These are phyloP conservation scores for Ilex asprella DNA, from an alignment of 257 asterid genomes.

Conservation along the genomic window DNA sequence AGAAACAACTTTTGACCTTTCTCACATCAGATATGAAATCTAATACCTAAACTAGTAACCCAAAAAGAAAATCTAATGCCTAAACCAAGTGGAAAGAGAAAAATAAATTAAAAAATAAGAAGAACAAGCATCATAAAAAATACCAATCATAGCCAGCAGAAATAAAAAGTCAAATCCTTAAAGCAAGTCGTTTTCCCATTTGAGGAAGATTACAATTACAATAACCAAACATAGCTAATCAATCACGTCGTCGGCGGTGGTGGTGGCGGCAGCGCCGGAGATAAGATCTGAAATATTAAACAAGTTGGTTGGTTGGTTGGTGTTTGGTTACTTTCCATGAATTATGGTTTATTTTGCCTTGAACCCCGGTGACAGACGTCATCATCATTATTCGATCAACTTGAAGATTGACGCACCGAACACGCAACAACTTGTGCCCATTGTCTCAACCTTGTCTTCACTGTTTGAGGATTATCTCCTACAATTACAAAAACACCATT, in stretches of 20 bases:
- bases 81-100: conserved; percentile 2
- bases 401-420: conserved; percentile 53
- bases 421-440: conserved; percentile 88
- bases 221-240: conserved; percentile 7
- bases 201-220: conserved; percentile 5
- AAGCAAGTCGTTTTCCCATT: conserved; percentile 14
- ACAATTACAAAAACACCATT: background rate
- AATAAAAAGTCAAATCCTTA: conserved; percentile 7
- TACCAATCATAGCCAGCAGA: conserved; percentile 4
- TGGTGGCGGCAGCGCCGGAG: no score
- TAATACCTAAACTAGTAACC: background rate
- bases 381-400: conserved; percentile 7
- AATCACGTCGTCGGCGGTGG: no score
- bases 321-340: no score
- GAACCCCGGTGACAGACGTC: background rate
- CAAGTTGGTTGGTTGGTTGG: no score
- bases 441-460: conserved; percentile 67
- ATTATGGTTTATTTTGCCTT: no score
- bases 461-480: conserved; percentile 61
- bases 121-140: background rate
- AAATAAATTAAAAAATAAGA: no score
- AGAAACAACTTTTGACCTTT: background rate
- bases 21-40: background rate
- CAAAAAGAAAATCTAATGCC: conserved; percentile 11
- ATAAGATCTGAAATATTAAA: no score